Conservation (phyloP, 768 basidiomycete genomes). For the Nidula microcarpa region DNA sequence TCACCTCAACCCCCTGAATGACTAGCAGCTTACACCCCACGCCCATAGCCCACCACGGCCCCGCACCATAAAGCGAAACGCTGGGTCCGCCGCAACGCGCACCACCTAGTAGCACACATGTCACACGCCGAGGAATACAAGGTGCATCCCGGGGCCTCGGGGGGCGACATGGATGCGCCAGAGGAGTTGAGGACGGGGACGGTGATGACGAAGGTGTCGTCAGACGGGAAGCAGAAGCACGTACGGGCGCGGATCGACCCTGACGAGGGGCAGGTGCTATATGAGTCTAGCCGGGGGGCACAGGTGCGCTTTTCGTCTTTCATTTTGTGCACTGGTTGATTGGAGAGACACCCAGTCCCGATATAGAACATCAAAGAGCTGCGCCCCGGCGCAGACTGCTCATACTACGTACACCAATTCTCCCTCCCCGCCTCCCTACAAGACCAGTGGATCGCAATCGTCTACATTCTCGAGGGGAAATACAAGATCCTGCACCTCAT, state of each 20-base stretch:
- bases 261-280: slow-evolving; percentile 72
- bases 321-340: neutral
- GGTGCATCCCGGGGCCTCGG: neutral
- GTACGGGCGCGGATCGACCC: slow-evolving; percentile 70
- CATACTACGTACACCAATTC: no score
- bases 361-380: slow-evolving; percentile 88
- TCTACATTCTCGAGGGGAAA: slow-evolving; percentile 72
- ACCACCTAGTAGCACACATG: neutral
- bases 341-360: slow-evolving; percentile 59
- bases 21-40: no score
- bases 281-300: slow-evolving; percentile 59
- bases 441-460: no score
- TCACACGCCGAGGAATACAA: no score
- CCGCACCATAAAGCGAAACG: neutral
- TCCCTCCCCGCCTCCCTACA: slow-evolving; percentile 20
- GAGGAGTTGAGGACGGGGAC: slow-evolving; percentile 52
- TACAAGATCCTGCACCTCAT: slow-evolving; percentile 90
- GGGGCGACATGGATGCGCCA: slow-evolving; percentile 13
- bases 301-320: slow-evolving; percentile 40
- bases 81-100: neutral
- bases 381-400: slow-evolving; percentile 65
- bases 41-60: neutral
- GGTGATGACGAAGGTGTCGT: slow-evolving; percentile 78
- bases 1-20: no score
- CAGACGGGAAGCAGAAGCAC: slow-evolving; percentile 61